Conservation (phyloP, 1,284 basidiomycete species). For the Ceratobasidium sp. region DNA sequence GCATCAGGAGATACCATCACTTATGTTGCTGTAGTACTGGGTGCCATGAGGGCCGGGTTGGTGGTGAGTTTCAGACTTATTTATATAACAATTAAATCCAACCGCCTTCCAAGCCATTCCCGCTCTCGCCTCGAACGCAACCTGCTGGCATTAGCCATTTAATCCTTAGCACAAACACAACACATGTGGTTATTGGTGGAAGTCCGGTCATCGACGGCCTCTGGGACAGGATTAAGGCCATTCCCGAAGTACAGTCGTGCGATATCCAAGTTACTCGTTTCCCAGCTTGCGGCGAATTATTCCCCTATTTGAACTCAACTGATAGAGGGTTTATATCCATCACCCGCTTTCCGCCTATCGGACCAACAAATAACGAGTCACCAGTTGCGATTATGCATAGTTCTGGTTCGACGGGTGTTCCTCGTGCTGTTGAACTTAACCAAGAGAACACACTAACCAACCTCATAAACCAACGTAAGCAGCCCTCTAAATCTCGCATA, state of each 20-base stretch:
- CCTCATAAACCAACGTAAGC: constrained; percentile 2
- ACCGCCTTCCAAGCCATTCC: constrained; percentile 10
- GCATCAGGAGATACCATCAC: constrained; percentile 13
- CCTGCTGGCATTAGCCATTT: constrained; percentile 25
- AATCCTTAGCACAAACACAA: constrained; percentile 8
- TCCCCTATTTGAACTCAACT: background rate
- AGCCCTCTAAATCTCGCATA: background rate
- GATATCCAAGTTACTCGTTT: background rate
- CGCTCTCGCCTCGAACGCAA: constrained; percentile 31
- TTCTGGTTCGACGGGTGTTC: constrained; percentile 32
- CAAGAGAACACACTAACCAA: background rate
- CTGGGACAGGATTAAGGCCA: background rate
- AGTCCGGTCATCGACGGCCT: background rate
- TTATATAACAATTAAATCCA: background rate
- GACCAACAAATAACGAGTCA: background rate
- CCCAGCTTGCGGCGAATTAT: background rate
- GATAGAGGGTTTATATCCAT: background rate
- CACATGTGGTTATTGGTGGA: constrained; percentile 1
- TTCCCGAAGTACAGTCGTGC: background rate
- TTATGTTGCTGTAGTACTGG: constrained; percentile 25
- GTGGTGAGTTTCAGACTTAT: background rate
- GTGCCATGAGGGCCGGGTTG: constrained; percentile 36
- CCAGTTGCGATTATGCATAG: constrained; percentile 22
- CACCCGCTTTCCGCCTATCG: constrained; percentile 5
- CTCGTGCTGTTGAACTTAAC: constrained; percentile 4